Base-by-base conservation (phyloP, 225 moss, liverwort and hornwort species). In the Neckera pumila region DNA sequence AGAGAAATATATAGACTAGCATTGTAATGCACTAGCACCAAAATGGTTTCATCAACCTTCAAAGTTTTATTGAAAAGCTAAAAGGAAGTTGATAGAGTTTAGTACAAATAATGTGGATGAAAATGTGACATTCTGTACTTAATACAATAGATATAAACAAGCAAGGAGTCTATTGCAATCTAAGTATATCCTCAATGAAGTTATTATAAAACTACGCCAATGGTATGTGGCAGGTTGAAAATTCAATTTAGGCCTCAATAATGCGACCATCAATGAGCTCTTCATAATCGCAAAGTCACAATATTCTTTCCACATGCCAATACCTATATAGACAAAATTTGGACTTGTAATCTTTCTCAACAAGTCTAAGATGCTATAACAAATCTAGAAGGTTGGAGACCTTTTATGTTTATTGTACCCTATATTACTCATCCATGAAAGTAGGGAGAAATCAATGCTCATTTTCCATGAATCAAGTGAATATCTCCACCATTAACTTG, bases 161-260 rank as follows among this genome's bases (percentile, higher is more conserved):
- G 1, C n/a, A 67, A n/a, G 4, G 6, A 67, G 3, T 67, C 1
- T 12, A 3, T n/a, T 22, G 38, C 13, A 38, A 69, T 69, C 0
- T 13, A 69, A 38, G 4, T 12, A 2, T 67, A 6, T 6, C 6
- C 0, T 66, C 20, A 11, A 67, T 38, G 2, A 4, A 67, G 21
- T 1, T 22, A 4, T 67, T 0, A 23, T 0, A 38, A 0, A 69
- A 7, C 23, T 69, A 38, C 0, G 2, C 12, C 7, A 69, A 38
- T 22, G 7, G 38, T 69, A 38, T 69, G 38, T 38, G 4, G 1
- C 0, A 1, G 7, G 13, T 69, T 69, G 23, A 4, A 2, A 69
- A n/a, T 38, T 38, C 38, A 12, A 69, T n/a, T 21, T 20, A 21
- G n/a, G n/a, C 3, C 7, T 67, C 22, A n/a, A n/a, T 12, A n/a